A percentile compares a stretch with the other conserved stretches of the same genome.
phyloP scores from a whole-genome alignment of 2,329 filamentous ascomycete genomes.

The Tolypocladium ovalisporum region DNA sequence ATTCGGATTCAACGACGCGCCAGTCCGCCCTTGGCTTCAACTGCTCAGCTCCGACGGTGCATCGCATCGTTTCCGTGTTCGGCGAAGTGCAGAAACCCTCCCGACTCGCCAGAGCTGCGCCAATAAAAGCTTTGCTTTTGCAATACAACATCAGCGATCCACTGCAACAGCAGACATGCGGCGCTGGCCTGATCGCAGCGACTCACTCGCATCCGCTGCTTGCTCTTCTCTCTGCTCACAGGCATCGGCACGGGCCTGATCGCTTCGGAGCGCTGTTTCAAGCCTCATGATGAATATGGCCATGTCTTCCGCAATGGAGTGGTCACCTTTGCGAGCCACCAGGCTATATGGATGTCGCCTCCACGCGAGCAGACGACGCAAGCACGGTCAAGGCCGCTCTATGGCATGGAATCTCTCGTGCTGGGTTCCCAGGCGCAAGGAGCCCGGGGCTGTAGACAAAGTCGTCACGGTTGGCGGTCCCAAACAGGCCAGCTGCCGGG shows the following conservation, averaged over 20 bases:
- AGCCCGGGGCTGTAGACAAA: not conserved
- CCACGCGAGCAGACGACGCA: not conserved
- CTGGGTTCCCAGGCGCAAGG: not conserved
- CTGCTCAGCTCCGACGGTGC: not conserved
- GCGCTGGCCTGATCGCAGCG: not conserved
- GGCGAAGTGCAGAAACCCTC: not conserved
- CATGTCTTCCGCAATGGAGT: not conserved
- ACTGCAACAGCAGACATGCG: not conserved
- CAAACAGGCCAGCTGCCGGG: not conserved
- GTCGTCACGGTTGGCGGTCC: not conserved
- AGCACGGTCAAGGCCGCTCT: not conserved
- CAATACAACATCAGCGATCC: slow-evolving; percentile 1
- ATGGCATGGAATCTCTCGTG: not conserved
- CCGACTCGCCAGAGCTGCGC: not conserved
- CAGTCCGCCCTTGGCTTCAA: not conserved
- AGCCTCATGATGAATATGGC: slow-evolving; percentile 6
- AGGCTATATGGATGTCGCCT: not conserved
- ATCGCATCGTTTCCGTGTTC: not conserved
- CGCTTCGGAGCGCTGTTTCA: slow-evolving; percentile 7
- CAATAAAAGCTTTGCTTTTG: slow-evolving; percentile 2
- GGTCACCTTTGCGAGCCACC: not conserved
- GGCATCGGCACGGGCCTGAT: not conserved
- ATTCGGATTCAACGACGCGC: not conserved
- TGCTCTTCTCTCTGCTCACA: not conserved
- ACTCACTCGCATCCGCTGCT: not conserved